Evolutionary conservation across 192 early-diverging fungal species (phyloP), one percentile per base, ranked within the genome.

Genomic region (Coemansia sp.): DNA sequence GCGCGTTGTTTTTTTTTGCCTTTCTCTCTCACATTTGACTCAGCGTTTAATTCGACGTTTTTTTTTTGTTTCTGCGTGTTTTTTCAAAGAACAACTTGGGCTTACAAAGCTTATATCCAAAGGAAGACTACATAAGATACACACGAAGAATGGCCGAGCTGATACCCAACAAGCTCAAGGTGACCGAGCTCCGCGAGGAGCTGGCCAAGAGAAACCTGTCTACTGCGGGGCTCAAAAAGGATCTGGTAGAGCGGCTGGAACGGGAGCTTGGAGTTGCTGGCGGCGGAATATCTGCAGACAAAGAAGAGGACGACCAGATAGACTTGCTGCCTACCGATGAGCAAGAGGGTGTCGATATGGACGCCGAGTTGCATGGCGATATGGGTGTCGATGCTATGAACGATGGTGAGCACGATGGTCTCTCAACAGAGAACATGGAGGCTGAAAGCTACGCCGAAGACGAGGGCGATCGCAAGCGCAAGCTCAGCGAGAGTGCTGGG

Each of bases 201-300:
- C 73, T 89, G 6, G 56, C 74, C 6, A 65, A 71, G 27, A 82
- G 84, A 29, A 73, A 73, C 12, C 56, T 88, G 23, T 35, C 86
- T 10, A 88, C 80, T 0, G 83, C 74, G 22, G 88, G 88, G 3
- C 71, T 85, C 48, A 89, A 88, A 56, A 84, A 85, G 47, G 88
- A 87, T 7, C 53, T 89, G 18, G 70, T 88, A 7, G 61, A 82
- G 32, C 83, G 88, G 19, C 70, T 89, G 6, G 78, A 83, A 51
- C 82, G 85, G 52, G 84, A 83, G 4, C 49, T 87, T 28, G 42
- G 29, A 16, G 24, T 28, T 4, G 12, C 48, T 4, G 65, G 24
- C 32, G 46, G 22, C 22, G 45, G 35, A 5, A 33, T 4, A 3
- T n/a, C 27, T 2, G 49, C 16, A 2, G 40, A 44, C 6, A 40